Percentiles rank a stretch among this genome's conserved stretches.
Evolutionary conservation across 2,329 filamentous ascomycete species (phyloP).

Genomic region (Fusarium secorum): DNA sequence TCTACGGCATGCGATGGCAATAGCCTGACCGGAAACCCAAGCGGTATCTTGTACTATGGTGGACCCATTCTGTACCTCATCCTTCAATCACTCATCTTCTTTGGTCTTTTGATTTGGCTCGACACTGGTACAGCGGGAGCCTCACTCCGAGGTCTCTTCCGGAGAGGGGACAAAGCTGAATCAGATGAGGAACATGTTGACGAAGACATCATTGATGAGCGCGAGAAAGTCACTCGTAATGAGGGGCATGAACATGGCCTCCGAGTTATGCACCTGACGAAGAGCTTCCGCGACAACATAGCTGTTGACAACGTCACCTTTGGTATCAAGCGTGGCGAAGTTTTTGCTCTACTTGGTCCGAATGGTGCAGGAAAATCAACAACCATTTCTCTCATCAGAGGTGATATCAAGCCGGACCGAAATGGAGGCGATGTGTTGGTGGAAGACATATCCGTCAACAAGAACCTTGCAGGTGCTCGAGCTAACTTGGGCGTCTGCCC

Average conservation of each 20-base stretch:
- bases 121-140: slow-evolving; percentile 76
- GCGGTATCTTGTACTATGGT: slow-evolving; percentile 76
- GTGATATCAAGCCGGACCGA: slow-evolving; percentile 78
- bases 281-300: slow-evolving; percentile 76
- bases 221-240: slow-evolving; percentile 62
- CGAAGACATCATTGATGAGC: slow-evolving; percentile 71
- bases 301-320: slow-evolving; percentile 93
- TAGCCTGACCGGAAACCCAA: slow-evolving; percentile 71
- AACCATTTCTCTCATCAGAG: slow-evolving; percentile 86
- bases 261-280: slow-evolving; percentile 80
- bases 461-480: slow-evolving; percentile 74
- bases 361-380: slow-evolving; percentile 94
- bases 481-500: slow-evolving; percentile 89
- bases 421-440: slow-evolving; percentile 83
- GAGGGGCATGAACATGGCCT: slow-evolving; percentile 66
- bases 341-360: slow-evolving; percentile 88
- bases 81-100: slow-evolving; percentile 75
- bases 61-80: slow-evolving; percentile 86
- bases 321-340: slow-evolving; percentile 78
- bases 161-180: slow-evolving; percentile 41
- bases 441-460: slow-evolving; percentile 78
- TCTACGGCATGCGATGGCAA: slow-evolving; percentile 76
- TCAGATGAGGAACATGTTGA: slow-evolving; percentile 52
- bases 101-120: slow-evolving; percentile 77
- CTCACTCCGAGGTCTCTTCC: slow-evolving; percentile 54